Base-by-base conservation (phyloP, 345 rosid species). In the Iberis pinnata region DNA sequence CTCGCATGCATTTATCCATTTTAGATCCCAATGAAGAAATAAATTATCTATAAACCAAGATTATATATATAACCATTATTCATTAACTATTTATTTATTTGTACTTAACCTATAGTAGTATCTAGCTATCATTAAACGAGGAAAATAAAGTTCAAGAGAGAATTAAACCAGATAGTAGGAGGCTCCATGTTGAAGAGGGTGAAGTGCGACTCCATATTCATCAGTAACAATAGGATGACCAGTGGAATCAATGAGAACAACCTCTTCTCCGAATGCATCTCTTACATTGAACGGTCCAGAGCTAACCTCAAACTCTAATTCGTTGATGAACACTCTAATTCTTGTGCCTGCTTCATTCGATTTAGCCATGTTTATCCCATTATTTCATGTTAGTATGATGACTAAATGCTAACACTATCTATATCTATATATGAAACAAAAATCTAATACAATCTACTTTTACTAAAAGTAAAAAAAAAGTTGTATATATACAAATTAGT, bases 201-300 rank as follows among this genome's bases (percentile, higher is more conserved):
- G 80, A 47, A 88, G 73, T 17, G 93, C 81, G 59, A 78, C 33
- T 9, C 98, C 97, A 88, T 83, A 88, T 42, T 83, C 90, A 53
- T 85, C 75, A 10, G 95, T 85, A 46, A 77, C 76, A 58, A 92
- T 76, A 19, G 88, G 93, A 35, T 83, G 89, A 43, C 98, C 96
- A 1, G 83, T 61, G 5, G 93, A 80, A 70, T 81, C 73, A 42
- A 92, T 72, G 50, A 92, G 68, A 43, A 85, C 68, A 4, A 75
- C 80, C 24, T 85, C 88, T 48, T 85, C 95, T 16, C 98, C 98
- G 20, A 92, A 92, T 12, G 96, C 86, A 55, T 81, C 95, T 32
- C 83, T 74, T 48, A 88, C 84, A 59, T 83, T 88, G 61, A 92
- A 83, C 12, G 93, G 90, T 27, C 87, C 90, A 7, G 49, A 53